phyloP scores from a whole-genome alignment of 805 yeast species.

The Zygoascus flipseniorum region DNA sequence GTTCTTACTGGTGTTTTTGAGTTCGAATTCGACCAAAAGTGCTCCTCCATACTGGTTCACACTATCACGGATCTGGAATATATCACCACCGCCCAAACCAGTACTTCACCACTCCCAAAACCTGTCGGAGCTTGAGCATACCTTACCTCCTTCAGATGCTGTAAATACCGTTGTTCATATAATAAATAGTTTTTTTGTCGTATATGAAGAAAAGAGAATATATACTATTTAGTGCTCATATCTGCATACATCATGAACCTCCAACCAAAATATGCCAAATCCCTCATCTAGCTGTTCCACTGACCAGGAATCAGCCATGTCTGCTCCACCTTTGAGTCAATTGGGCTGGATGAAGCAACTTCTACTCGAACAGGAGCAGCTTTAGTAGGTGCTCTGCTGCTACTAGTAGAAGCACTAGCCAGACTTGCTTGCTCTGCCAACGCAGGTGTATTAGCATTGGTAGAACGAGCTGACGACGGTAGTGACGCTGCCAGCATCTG shows the following conservation, averaged over 20 bases:
- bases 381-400: neutral
- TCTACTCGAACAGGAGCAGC: neutral
- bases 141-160: too few relatives aligned
- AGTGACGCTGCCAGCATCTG: conserved; percentile 2
- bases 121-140: neutral
- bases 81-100: conserved; percentile 18
- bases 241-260: neutral
- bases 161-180: neutral
- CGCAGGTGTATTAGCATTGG: neutral
- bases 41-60: conserved; percentile 22
- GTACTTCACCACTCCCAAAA: neutral
- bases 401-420: neutral
- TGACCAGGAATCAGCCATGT: neutral
- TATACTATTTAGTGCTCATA: neutral
- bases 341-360: neutral
- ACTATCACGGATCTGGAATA: conserved; percentile 29
- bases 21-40: conserved; percentile 23
- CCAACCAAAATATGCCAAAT: too few relatives aligned
- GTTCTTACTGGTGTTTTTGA: conserved; percentile 30
- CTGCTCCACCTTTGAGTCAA: neutral
- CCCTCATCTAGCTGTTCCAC: neutral
- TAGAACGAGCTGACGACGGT: neutral
- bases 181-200: neutral
- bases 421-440: neutral
- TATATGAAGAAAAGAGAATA: neutral